A percentile compares a stretch with the other conserved stretches of the same genome.
These are phyloP conservation scores for Thraustotheca clavata DNA, from an alignment of 352 stramenopile species.

Conservation along the genomic window DNA sequence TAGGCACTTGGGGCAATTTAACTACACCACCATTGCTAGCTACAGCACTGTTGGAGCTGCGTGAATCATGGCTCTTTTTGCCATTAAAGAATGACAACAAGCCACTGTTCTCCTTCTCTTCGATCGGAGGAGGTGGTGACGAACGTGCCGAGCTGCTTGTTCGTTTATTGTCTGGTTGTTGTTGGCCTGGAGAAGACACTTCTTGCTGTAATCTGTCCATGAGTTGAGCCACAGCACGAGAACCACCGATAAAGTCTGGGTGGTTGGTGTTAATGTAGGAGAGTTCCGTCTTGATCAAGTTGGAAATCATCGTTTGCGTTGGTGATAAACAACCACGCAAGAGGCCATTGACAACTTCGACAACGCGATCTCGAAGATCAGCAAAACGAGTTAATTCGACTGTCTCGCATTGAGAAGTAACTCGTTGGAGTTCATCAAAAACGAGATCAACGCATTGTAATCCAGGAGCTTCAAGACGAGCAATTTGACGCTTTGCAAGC, in stretches of 20 bases:
- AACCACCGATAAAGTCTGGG: constrained; percentile 98
- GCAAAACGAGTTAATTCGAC: constrained; percentile 95
- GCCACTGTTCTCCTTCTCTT: constrained; percentile 56
- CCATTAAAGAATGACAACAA: constrained; percentile 72
- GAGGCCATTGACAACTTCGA: constrained; percentile 91
- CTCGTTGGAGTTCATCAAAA: constrained; percentile 97
- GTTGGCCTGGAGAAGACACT: constrained; percentile 17
- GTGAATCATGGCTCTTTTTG: constrained; percentile 34
- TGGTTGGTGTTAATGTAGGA: constrained; percentile 99
- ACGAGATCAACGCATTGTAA: constrained; percentile 98
- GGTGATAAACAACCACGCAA: constrained; percentile 67
- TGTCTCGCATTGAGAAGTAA: constrained; percentile 91
- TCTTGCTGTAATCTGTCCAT: constrained; percentile 93
- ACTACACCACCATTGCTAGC: constrained; percentile 66
- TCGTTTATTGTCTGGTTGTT: neutral
- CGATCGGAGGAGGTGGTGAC: constrained; percentile 1
- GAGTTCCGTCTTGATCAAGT: constrained; percentile 98
- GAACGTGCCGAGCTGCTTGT: neutral
- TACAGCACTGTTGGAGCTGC: constrained; percentile 13
- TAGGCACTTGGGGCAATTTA: constrained; percentile 93
- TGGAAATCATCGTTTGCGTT: constrained; percentile 93
- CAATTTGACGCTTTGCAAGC: constrained; percentile 96
- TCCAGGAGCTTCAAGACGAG: constrained; percentile 91
- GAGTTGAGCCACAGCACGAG: constrained; percentile 88
- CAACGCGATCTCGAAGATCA: constrained; percentile 91